Percentiles rank a stretch among this genome's conserved stretches.
Conservation (phyloP, 2,329 filamentous ascomycete genomes). For the Trichophaea hybrida region DNA sequence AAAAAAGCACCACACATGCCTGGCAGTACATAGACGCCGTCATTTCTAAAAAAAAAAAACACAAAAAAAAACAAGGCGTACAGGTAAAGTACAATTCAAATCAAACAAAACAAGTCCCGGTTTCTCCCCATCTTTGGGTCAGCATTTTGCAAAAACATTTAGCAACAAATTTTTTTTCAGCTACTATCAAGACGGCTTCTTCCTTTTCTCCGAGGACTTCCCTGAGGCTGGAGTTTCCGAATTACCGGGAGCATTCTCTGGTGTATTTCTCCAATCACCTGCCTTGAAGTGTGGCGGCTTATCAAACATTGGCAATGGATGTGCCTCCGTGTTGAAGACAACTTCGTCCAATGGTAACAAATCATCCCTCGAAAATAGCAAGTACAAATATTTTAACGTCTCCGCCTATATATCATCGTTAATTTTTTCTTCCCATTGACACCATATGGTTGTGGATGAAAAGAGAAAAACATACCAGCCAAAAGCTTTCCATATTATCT, state of each 20-base stretch:
- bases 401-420: conserved; percentile 50
- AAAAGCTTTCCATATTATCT: conserved; percentile 99
- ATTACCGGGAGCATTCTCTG: too few species aligned
- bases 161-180: too few species aligned
- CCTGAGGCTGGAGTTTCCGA: background rate
- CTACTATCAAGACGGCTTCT: background rate
- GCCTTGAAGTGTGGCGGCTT: conserved; percentile 59
- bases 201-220: background rate
- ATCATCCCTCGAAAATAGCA: conserved; percentile 75
- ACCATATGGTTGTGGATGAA: background rate
- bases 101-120: too few species aligned
- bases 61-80: too few species aligned
- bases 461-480: conserved; percentile 53
- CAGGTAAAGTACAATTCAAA: too few species aligned
- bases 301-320: conserved; percentile 76
- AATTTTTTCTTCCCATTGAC: background rate
- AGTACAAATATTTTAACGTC: conserved; percentile 94
- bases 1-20: too few species aligned
- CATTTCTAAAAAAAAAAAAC: too few species aligned
- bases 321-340: conserved; percentile 92
- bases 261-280: background rate
- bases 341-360: conserved; percentile 72
- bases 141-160: too few species aligned
- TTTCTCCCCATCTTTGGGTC: too few species aligned
- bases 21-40: too few species aligned